phyloP scores from a whole-genome alignment of 768 basidiomycete genomes.

The Leccinellum rugosiceps region DNA sequence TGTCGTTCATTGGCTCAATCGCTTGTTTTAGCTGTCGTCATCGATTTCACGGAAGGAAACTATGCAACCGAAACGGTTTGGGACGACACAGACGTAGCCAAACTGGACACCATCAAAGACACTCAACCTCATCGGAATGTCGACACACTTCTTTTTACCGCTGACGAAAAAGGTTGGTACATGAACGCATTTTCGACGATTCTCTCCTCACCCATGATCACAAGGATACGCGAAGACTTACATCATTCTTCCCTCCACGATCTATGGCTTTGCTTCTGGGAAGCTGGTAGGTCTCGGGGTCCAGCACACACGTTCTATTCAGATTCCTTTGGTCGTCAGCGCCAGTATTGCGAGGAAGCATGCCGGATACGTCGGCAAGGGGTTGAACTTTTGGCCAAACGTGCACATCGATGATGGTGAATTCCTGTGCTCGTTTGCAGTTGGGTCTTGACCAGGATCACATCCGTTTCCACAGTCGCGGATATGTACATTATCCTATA shows the following conservation, averaged over 20 bases:
- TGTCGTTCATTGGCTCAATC: neutral
- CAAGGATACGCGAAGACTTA: conserved; percentile 29
- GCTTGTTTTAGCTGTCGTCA: conserved; percentile 34
- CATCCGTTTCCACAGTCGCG: conserved; percentile 14
- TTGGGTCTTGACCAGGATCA: neutral
- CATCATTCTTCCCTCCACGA: conserved; percentile 52
- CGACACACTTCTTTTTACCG: conserved; percentile 44
- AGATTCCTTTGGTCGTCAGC: conserved; percentile 49
- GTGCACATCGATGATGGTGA: conserved; percentile 50
- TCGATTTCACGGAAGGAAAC: conserved; percentile 45
- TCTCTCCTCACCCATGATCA: neutral
- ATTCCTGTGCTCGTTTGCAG: neutral
- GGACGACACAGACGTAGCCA: conserved; percentile 45
- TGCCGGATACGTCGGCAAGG: conserved; percentile 58
- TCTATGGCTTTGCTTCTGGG: conserved; percentile 55
- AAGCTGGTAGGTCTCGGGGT: conserved; percentile 41
- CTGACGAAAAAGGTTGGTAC: conserved; percentile 44
- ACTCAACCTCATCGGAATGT: conserved; percentile 50
- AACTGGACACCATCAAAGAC: conserved; percentile 44
- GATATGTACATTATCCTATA: conserved; percentile 46
- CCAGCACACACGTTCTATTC: conserved; percentile 52
- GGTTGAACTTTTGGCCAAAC: conserved; percentile 60
- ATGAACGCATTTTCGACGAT: too few relatives aligned
- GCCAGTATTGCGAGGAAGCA: conserved; percentile 46
- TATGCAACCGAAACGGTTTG: conserved; percentile 38